Conservation (phyloP, 148 eudicot species). For the Pharnaceum exiguum region DNA sequence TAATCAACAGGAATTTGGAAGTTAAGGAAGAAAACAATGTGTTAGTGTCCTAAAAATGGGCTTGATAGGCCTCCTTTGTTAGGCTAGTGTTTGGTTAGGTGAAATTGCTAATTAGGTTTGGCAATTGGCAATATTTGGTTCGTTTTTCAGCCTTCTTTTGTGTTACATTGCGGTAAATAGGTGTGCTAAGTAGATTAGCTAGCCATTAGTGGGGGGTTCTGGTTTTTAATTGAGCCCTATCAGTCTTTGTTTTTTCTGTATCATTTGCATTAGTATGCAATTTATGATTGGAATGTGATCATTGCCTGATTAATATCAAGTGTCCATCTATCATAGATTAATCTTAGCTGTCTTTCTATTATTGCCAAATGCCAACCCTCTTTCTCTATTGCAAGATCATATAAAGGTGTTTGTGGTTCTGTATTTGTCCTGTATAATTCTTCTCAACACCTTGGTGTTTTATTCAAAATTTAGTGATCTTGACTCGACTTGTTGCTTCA, state of each 20-base stretch:
- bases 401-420: too few relatives aligned
- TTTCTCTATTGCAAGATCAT: too few relatives aligned
- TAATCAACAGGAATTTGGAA: slow-evolving; percentile 8
- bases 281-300: slow-evolving; percentile 5
- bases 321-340: too few relatives aligned
- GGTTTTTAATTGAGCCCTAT: slow-evolving; percentile 18
- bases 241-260: neutral
- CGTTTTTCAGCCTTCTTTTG: neutral
- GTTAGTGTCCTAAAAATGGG: slow-evolving; percentile 25
- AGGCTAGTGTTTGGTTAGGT: neutral
- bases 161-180: slow-evolving; percentile 12
- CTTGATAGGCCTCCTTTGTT: neutral
- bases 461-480: too few relatives aligned
- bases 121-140: neutral
- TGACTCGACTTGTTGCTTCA: too few relatives aligned
- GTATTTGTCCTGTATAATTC: too few relatives aligned
- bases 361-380: too few relatives aligned
- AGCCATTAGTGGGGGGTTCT: slow-evolving; percentile 9
- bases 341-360: too few relatives aligned
- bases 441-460: too few relatives aligned
- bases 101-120: neutral
- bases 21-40: slow-evolving; percentile 28
- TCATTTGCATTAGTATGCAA: neutral
- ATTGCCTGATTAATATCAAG: too few relatives aligned
- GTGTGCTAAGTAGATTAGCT: slow-evolving; percentile 3